Percentiles rank a stretch among this genome's conserved stretches.
These are phyloP conservation scores for Kodamaea plutei DNA, from an alignment of 1,139 yeast genomes.

Conservation along the genomic window DNA sequence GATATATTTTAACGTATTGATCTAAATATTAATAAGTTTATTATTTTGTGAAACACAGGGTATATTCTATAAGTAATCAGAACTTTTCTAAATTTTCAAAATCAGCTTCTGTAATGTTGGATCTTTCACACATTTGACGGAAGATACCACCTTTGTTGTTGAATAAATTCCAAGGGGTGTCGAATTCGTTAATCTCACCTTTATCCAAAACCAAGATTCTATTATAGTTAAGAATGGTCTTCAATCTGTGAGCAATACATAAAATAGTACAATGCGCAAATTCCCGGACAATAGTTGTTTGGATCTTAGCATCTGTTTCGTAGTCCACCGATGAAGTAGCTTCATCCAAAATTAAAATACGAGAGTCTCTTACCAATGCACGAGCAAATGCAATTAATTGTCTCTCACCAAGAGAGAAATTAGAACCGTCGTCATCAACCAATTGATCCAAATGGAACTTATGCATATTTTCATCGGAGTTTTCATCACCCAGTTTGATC, in stretches of 20 bases:
- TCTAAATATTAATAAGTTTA: too few relatives aligned
- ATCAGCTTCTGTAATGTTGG: slow-evolving; percentile 17
- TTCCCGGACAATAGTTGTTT: slow-evolving; percentile 30
- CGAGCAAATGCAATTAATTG: slow-evolving; percentile 41
- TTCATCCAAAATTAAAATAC: slow-evolving; percentile 38
- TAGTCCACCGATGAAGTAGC: slow-evolving; percentile 44
- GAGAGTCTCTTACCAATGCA: slow-evolving; percentile 36
- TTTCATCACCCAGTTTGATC: slow-evolving; percentile 11
- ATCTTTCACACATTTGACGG: slow-evolving; percentile 31
- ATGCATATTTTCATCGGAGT: slow-evolving; percentile 29
- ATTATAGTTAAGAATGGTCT: slow-evolving; percentile 37
- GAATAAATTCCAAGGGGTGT: slow-evolving; percentile 24
- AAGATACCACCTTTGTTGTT: slow-evolving; percentile 22
- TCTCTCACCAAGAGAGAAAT: slow-evolving; percentile 40
- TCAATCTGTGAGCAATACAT: slow-evolving; percentile 41
- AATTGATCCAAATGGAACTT: slow-evolving; percentile 50
- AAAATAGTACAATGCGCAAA: slow-evolving; percentile 36
- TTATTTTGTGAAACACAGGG: too few relatives aligned
- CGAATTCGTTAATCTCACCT: slow-evolving; percentile 24
- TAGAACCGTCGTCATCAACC: slow-evolving; percentile 39
- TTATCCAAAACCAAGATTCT: slow-evolving; percentile 34
- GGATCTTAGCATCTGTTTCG: slow-evolving; percentile 41
- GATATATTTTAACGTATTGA: too few relatives aligned
- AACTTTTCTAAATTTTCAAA: slow-evolving; percentile 6
- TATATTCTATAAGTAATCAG: too few relatives aligned